A percentile compares a stretch with the other conserved stretches of the same genome.
Conservation (phyloP, 768 basidiomycete species). For the Naganishia randhawae region DNA sequence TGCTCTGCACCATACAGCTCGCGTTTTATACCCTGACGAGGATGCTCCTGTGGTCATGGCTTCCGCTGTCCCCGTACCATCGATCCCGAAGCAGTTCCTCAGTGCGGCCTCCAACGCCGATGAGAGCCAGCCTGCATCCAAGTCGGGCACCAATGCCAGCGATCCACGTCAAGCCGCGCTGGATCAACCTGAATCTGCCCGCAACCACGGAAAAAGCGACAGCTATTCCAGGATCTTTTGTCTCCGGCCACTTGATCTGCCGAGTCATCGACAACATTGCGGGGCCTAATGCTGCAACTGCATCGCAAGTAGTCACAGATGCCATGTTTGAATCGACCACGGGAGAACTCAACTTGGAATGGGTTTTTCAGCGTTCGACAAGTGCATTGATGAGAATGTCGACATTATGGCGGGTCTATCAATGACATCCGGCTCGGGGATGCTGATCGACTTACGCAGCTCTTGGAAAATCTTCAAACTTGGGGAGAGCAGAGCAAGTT, state of each 20-base stretch:
- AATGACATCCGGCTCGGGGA: slow-evolving; percentile 84
- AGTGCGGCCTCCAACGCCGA: slow-evolving; percentile 19
- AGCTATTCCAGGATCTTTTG: slow-evolving; percentile 51
- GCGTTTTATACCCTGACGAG: slow-evolving; percentile 15
- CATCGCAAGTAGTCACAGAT: slow-evolving; percentile 50
- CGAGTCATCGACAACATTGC: slow-evolving; percentile 67
- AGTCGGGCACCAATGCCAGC: slow-evolving; percentile 24
- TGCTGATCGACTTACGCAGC: slow-evolving; percentile 71
- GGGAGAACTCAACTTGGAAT: slow-evolving; percentile 74
- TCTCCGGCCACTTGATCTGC: slow-evolving; percentile 69
- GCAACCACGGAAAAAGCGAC: slow-evolving; percentile 54
- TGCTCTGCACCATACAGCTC: background rate
- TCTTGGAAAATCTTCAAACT: slow-evolving; percentile 56
- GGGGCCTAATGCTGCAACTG: slow-evolving; percentile 49
- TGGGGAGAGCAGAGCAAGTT: slow-evolving; percentile 27
- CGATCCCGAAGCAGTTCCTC: slow-evolving; percentile 17
- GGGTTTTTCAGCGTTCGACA: slow-evolving; percentile 88
- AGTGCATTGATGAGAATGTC: slow-evolving; percentile 83
- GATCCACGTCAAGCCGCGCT: slow-evolving; percentile 53
- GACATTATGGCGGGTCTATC: slow-evolving; percentile 83
- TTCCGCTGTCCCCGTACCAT: slow-evolving; percentile 5
- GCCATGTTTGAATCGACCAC: slow-evolving; percentile 68
- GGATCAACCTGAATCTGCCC: slow-evolving; percentile 85
- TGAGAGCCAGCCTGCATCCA: background rate
- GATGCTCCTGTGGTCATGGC: slow-evolving; percentile 9